phyloP scores from a whole-genome alignment of 768 basidiomycete species.

The Agrocybe praecox region DNA sequence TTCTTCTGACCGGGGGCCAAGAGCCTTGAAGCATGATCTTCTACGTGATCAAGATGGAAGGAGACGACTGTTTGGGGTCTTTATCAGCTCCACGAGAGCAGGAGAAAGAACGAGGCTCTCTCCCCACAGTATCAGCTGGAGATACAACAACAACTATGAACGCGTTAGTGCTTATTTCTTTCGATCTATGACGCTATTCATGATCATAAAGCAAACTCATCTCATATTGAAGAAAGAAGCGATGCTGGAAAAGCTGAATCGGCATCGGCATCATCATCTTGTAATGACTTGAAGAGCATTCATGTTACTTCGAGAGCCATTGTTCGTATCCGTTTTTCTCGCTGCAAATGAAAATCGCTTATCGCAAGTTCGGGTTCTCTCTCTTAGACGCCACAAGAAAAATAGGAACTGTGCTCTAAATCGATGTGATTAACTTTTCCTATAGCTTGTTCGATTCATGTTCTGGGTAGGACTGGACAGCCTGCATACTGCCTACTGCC shows the following conservation, averaged over 20 bases:
- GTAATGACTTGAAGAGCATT: not conserved
- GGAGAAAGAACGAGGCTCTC: no score
- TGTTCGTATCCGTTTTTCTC: not conserved
- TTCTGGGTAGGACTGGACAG: not conserved
- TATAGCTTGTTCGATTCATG: not conserved
- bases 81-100: no score
- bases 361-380: not conserved
- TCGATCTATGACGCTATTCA: not conserved
- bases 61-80: no score
- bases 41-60: not conserved
- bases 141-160: not conserved
- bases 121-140: no score
- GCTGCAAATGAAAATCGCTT: not conserved
- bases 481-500: no score
- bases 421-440: not conserved
- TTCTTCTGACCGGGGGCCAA: constrained; percentile 9
- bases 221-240: not conserved
- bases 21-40: constrained; percentile 1
- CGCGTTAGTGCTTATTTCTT: not conserved
- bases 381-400: not conserved
- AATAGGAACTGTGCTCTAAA: not conserved
- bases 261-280: not conserved
- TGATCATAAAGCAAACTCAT: not conserved
- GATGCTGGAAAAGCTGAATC: not conserved
- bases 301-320: not conserved